Evolutionary conservation across 202 grass and related monocot genomes (phyloP), one percentile per base, ranked within the genome.

Genomic region (Setaria italica): DNA sequence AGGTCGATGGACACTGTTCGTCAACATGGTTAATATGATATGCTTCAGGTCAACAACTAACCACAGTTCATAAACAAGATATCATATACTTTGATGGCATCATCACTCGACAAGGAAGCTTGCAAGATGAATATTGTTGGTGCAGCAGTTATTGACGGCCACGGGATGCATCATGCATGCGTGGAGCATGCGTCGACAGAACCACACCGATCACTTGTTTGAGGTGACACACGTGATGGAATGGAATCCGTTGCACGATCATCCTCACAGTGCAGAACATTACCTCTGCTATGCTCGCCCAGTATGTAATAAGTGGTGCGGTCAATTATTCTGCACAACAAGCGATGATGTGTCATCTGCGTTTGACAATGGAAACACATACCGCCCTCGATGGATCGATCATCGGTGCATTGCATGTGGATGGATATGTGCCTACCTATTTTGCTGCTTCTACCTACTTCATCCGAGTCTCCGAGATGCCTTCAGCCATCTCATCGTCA

Each of bases 281-380:
- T 49, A 30, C 69, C 42, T 72, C n/a, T 49, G 32, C 62, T 63
- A n/a, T 32, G 25, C 21, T 65, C 62, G 67, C 10, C 20, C 35
- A 45, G 42, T 45, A 45, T 45, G 8, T 4, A 15, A 46, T 17
- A 43, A 41, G 42, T 72, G 49, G 17, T 19, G 72, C 16, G 16
- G 72, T 54, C 72, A 76, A 76, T 57, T 76, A 76, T 76, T 76
- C 51, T 19, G 32, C 32, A 37, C 32, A 55, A 46, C 51, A 46
- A 21, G 25, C 25, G 25, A 25, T 25, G 25, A 25, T 25, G 25
- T 25, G 25, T 25, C 25, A 25, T 25, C 25, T 25, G 25, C 25
- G 25, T 25, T 25, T 25, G 25, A 46, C 51, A 46, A 21, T 67
- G 14, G 33, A 17, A 62, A 32, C 4, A 34, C 34, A 43, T 9